A percentile compares a stretch with the other conserved stretches of the same genome.
These are phyloP conservation scores for Coriolopsis trogii DNA, from an alignment of 1,284 basidiomycete species.

Conservation along the genomic window DNA sequence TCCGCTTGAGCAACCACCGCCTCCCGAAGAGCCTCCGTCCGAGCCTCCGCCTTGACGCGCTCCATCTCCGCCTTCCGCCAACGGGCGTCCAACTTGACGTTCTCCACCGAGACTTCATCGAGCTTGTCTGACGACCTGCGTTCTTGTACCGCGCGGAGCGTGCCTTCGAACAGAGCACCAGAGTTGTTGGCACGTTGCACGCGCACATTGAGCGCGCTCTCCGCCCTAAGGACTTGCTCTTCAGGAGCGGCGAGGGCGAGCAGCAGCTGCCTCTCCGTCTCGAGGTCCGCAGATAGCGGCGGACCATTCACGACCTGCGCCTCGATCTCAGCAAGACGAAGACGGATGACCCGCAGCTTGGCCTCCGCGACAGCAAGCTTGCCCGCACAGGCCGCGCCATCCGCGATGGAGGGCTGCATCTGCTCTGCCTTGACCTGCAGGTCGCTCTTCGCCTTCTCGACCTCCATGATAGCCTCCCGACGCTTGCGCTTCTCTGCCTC, in stretches of 20 bases:
- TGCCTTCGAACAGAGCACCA: constrained; percentile 80
- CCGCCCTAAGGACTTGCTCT: constrained; percentile 65
- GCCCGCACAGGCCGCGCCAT: constrained; percentile 79
- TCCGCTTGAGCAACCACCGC: constrained; percentile 69
- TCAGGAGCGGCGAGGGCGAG: constrained; percentile 71
- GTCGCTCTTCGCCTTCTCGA: constrained; percentile 71
- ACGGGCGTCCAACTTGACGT: constrained; percentile 73
- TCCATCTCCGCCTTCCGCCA: constrained; percentile 76
- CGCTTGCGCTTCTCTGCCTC: constrained; percentile 67
- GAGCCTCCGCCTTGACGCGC: constrained; percentile 66
- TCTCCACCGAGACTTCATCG: constrained; percentile 73
- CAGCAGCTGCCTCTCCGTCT: constrained; percentile 76
- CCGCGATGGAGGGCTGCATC: constrained; percentile 67
- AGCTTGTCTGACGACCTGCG: constrained; percentile 73
- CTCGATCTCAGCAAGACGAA: constrained; percentile 70
- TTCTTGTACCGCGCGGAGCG: constrained; percentile 80
- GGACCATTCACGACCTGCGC: constrained; percentile 40
- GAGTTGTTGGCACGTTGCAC: constrained; percentile 76
- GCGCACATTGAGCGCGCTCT: constrained; percentile 62
- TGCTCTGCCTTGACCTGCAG: constrained; percentile 71
- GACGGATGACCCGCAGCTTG: constrained; percentile 66
- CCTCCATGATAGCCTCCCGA: constrained; percentile 67
- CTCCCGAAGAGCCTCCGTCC: constrained; percentile 67
- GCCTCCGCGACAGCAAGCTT: constrained; percentile 77
- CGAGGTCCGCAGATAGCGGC: constrained; percentile 62